phyloP scores from a whole-genome alignment of 164 flowering plant genomes.

The Aristolochia californica region DNA sequence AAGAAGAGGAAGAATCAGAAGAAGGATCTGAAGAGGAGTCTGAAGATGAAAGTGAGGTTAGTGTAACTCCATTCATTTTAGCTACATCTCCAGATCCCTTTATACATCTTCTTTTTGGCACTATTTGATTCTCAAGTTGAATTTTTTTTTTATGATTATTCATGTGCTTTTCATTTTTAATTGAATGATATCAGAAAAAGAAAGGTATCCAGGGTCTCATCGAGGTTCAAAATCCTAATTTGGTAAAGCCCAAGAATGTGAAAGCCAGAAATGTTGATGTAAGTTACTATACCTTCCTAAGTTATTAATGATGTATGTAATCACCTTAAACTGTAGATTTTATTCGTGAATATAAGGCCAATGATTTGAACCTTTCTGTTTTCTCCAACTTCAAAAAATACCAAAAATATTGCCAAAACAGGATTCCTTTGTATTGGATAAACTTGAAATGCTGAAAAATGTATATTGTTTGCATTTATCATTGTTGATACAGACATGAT shows the following conservation, averaged over 20 bases:
- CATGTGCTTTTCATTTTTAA: not conserved
- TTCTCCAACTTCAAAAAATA: no score
- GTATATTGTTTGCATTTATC: no score
- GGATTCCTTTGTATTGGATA: no score
- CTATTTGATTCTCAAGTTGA: not conserved
- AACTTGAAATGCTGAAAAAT: no score
- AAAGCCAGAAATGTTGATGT: slow-evolving; percentile 82
- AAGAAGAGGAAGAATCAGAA: slow-evolving; percentile 34
- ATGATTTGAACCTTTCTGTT: no score
- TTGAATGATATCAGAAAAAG: slow-evolving; percentile 32
- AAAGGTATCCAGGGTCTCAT: slow-evolving; percentile 77
- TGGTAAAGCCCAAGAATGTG: slow-evolving; percentile 60
- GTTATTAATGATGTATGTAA: not conserved
- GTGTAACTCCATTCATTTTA: not conserved
- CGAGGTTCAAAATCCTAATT: slow-evolving; percentile 76
- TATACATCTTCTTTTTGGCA: not conserved
- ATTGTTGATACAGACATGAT: no score
- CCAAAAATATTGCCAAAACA: no score
- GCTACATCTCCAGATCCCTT: not conserved
- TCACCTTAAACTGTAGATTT: no score
- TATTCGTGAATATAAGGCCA: no score
- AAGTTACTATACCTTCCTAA: slow-evolving; percentile 14
- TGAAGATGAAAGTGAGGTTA: slow-evolving; percentile 51
- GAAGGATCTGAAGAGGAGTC: slow-evolving; percentile 49
- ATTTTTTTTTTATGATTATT: not conserved